Base-by-base conservation (phyloP, 139 green algal species). In the Auxenochlorella protothecoides region DNA sequence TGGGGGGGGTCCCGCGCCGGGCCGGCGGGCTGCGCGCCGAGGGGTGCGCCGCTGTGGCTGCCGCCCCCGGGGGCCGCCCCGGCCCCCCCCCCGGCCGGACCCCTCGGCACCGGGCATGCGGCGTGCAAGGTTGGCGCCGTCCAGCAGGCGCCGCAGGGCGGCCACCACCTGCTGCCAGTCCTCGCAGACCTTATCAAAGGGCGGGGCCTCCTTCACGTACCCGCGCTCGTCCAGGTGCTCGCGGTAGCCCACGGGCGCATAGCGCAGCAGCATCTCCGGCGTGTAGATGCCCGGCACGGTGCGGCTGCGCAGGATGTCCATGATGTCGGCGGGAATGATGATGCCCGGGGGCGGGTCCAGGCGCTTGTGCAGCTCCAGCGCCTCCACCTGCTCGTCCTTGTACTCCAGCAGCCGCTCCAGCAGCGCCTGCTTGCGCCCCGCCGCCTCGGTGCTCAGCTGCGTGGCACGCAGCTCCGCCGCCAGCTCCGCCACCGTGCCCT, bases 171-270 rank as follows among this genome's bases (percentile, higher is more conserved):
- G 27, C 0, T 5, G 8, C 73, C 73, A 78, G 55, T 78, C 73
- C 73, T 74, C 63, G 5, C 55, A 60, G 51, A 78, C 68, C 62
- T 66, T 72, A 3, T 73, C 67, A 59, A 78, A 70, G n/a, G 73
- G 73, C 3, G 73, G 73, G 4, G 73, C 66, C 53, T 73, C 61
- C 55, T 65, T 69, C 54, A 78, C 73, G 57, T 65, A 55, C 3
- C 73, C 73, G 8, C 44, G 55, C 53, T 78, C 73, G 27, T 77
- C 73, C 67, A 78, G 63, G 73, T 78, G 73, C 16, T 73, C 73
- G 5, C 67, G 73, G 54, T 70, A 72, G 61, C 73, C 73, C 0
- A 60, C 67, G 6, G 69, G 57, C n/a, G 66, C 53, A 52, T 78
- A 78, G 57, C 73, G 66, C 27, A 77, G 66, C 56, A 77, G 66